Conservation (phyloP, 495 filamentous ascomycete genomes). For the Lasiosphaeris hirsuta region DNA sequence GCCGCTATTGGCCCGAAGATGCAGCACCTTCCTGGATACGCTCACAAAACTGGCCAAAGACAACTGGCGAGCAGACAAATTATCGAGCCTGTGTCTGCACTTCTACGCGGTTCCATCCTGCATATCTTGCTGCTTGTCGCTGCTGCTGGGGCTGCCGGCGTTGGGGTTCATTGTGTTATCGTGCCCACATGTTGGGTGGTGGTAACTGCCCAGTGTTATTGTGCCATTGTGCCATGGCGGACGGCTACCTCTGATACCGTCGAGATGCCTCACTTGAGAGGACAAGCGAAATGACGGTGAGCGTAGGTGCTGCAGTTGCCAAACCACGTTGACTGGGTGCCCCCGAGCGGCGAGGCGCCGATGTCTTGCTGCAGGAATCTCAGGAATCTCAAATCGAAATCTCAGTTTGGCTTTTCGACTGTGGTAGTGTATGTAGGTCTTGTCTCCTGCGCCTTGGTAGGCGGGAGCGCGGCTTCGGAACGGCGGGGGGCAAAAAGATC, state of each 20-base stretch:
- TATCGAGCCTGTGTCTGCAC: slow-evolving; percentile 2
- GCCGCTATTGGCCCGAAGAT: slow-evolving; percentile 20
- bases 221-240: too few species aligned
- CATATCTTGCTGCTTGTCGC: slow-evolving; percentile 8
- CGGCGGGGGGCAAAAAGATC: background rate
- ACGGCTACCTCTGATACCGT: background rate
- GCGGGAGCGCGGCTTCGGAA: background rate
- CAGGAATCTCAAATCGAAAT: too few species aligned
- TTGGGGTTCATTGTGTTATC: slow-evolving; percentile 4
- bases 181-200: background rate
- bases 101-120: slow-evolving; percentile 17
- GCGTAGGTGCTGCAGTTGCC: background rate
- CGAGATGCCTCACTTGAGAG: slow-evolving; percentile 9
- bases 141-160: background rate
- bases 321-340: background rate
- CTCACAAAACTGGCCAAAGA: background rate
- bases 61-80: slow-evolving; percentile 8
- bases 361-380: background rate
- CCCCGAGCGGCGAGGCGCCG: background rate
- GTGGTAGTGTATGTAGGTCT: background rate
- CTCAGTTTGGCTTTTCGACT: too few species aligned
- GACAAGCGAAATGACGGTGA: slow-evolving; percentile 28
- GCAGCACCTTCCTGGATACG: background rate
- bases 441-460: background rate
- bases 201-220: background rate